Evolutionary conservation across 345 rosid species (phyloP), one percentile per base, ranked within the genome.

Genomic region (Brassica juncea): DNA sequence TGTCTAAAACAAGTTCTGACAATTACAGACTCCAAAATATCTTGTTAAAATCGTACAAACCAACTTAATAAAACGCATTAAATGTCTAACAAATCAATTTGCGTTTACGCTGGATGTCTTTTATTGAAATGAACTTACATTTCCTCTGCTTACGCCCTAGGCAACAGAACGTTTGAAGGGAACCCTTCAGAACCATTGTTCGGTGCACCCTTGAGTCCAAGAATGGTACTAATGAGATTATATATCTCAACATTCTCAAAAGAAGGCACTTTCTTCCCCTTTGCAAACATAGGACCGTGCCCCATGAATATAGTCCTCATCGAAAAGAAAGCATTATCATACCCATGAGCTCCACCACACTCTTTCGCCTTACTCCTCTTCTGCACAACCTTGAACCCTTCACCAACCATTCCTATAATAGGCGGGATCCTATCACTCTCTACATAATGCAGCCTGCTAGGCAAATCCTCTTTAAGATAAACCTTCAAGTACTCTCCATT

Each of bases 241-340:
- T 94, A 94, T 71, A 94, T 94, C 85, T 94, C 86, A 75, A 94
- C 89, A 82, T 94, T 94, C 86, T 92, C 97, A 76, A 94, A 92
- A 73, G 98, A 92, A 7, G 97, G 89, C 65, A 94, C 97, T 87
- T 94, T 92, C 84, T 58, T 78, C 10, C 98, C 97, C 57, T 87
- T 76, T 0, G 86, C 83, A 71, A 94, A 94, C 86, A 83, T 85
- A 66, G 98, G 99, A 75, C 97, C 99, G 3, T 93, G 97, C 61
- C 94, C 98, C 11, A 94, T 87, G 77, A 93, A 94, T 80, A 94
- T 90, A 39, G 91, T 84, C 77, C 99, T 91, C 98, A 93, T 94
- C 9, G 99, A 94, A 85, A 94, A 94, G 78, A 92, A 10, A 1
- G 89, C 89, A 77, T 91, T 92, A 77, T 94, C 98, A 81, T 94